Conservation (phyloP, 352 stramenopile species). For the Pilasporangium apinafurcum region DNA sequence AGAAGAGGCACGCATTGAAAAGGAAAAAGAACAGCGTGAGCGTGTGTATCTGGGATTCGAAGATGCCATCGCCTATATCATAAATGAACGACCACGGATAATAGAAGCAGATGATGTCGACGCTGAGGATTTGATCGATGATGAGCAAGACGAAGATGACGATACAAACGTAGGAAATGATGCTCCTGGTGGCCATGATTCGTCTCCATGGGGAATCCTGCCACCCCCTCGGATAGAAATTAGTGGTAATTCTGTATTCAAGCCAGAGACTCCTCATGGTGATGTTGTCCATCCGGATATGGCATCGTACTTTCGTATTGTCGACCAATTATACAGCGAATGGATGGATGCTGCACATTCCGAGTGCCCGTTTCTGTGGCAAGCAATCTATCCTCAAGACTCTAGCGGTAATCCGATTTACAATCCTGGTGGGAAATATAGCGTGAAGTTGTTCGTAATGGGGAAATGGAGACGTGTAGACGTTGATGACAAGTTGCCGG, state of each 20-base stretch:
- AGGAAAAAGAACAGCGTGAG: constrained; percentile 41
- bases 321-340: constrained; percentile 43
- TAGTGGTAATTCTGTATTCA: constrained; percentile 37
- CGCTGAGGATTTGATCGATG: constrained; percentile 61
- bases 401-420: constrained; percentile 32
- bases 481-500: constrained; percentile 61
- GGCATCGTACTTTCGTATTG: constrained; percentile 61
- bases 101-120: constrained; percentile 53
- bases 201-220: constrained; percentile 45
- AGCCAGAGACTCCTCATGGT: constrained; percentile 50
- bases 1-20: constrained; percentile 51
- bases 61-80: constrained; percentile 61
- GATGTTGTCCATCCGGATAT: constrained; percentile 59
- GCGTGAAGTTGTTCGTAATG: constrained; percentile 60
- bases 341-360: neutral
- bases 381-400: constrained; percentile 70
- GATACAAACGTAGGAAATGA: constrained; percentile 8
- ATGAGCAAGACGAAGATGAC: constrained; percentile 58
- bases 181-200: constrained; percentile 8
- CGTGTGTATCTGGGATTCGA: constrained; percentile 65
- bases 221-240: constrained; percentile 50
- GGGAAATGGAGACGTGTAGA: constrained; percentile 69
- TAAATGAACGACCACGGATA: constrained; percentile 55
- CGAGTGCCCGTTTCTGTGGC: constrained; percentile 47
- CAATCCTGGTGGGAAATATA: constrained; percentile 71